Percentiles rank a stretch among this genome's conserved stretches.
phyloP scores from a whole-genome alignment of 2,329 filamentous ascomycete genomes.

The Elsinoe necatrix region DNA sequence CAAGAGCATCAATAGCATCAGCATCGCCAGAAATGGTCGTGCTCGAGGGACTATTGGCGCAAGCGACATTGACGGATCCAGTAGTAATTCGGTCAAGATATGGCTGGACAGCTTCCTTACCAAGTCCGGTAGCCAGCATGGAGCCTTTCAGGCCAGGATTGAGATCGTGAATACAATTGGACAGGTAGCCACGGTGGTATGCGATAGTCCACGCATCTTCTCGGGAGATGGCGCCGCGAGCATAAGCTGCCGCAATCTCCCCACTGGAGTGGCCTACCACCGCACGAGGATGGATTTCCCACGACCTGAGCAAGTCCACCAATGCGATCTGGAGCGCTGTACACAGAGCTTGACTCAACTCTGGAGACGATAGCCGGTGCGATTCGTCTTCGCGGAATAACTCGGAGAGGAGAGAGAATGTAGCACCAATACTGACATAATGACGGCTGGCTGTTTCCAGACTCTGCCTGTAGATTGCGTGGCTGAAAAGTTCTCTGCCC shows the following conservation, averaged over 20 bases:
- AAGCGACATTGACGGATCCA: slow-evolving; percentile 21
- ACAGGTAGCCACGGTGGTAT: slow-evolving; percentile 22
- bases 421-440: slow-evolving; percentile 16
- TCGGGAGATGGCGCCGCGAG: slow-evolving; percentile 20
- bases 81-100: slow-evolving; percentile 18
- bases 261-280: slow-evolving; percentile 28
- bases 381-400: slow-evolving; percentile 21
- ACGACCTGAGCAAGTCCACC: slow-evolving; percentile 31
- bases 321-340: slow-evolving; percentile 48
- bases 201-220: slow-evolving; percentile 21
- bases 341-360: slow-evolving; percentile 44
- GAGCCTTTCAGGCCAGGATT: slow-evolving; percentile 20
- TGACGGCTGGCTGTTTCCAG: slow-evolving; percentile 19
- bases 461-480: slow-evolving; percentile 19
- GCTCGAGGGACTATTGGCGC: slow-evolving; percentile 34
- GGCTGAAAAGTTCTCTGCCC: slow-evolving; percentile 23
- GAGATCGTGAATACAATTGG: background rate
- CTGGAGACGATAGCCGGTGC: slow-evolving; percentile 22
- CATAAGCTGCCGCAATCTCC: slow-evolving; percentile 29
- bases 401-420: slow-evolving; percentile 30
- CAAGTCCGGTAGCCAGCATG: slow-evolving; percentile 30
- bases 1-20: slow-evolving; percentile 29
- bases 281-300: slow-evolving; percentile 20
- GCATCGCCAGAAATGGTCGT: slow-evolving; percentile 41
- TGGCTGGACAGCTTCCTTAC: slow-evolving; percentile 19